Percentiles rank a stretch among this genome's conserved stretches.
Conservation (phyloP, 306 rosid genomes). For the Quercus rubra region DNA sequence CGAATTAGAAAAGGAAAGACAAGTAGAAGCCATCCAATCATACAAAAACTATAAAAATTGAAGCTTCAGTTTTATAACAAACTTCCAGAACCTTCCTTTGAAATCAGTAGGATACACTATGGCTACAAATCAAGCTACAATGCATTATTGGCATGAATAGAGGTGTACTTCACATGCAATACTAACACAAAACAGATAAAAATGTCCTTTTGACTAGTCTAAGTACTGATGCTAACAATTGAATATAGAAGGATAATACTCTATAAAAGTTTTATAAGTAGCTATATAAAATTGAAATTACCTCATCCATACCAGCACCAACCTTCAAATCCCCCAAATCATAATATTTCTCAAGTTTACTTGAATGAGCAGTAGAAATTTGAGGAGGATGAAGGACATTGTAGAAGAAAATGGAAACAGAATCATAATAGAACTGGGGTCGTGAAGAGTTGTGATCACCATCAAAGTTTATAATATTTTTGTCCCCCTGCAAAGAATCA, state of each 20-base stretch:
- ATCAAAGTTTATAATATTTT: constrained; percentile 71
- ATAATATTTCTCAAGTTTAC: constrained; percentile 71
- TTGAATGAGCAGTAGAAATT: constrained; percentile 40
- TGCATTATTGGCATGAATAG: neutral
- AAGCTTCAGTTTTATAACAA: too few relatives aligned
- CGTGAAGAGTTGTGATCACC: constrained; percentile 98
- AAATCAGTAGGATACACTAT: neutral
- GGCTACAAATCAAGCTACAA: neutral
- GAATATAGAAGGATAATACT: neutral
- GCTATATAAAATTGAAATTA: constrained; percentile 26
- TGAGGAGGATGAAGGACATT: constrained; percentile 86
- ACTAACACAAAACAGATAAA: neutral
- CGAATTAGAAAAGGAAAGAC: too few relatives aligned
- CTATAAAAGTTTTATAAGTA: neutral
- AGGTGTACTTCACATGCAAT: neutral
- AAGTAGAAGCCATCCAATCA: neutral
- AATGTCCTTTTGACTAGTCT: neutral
- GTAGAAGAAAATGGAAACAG: constrained; percentile 86
- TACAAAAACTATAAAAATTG: too few relatives aligned
- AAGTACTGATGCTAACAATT: neutral
- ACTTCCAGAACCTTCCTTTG: neutral
- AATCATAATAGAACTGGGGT: constrained; percentile 87
- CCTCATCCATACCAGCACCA: constrained; percentile 71
- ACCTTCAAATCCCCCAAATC: constrained; percentile 65
- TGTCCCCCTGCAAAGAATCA: constrained; percentile 70